Percentiles rank a stretch among this genome's conserved stretches.
These are phyloP conservation scores for Acacia confusa DNA, from an alignment of 306 rosid genomes.

Conservation along the genomic window DNA sequence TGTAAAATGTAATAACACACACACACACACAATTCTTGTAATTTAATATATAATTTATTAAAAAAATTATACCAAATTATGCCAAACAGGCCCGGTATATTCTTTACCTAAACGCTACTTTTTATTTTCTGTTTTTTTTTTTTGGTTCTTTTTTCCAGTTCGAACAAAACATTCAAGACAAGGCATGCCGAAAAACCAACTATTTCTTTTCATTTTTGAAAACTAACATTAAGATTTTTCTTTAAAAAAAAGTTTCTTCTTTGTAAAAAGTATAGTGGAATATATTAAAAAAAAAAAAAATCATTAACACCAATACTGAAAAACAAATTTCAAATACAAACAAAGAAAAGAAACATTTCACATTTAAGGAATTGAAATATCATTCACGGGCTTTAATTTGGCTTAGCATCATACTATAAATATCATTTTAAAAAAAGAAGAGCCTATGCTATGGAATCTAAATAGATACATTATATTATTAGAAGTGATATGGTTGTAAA, in stretches of 20 bases:
- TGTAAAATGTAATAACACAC: too few relatives aligned
- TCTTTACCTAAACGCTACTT: not conserved
- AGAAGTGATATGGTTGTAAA: too few relatives aligned
- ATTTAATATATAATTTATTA: too few relatives aligned
- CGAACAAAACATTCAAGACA: not conserved
- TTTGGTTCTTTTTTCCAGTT: not conserved
- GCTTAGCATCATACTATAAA: not conserved
- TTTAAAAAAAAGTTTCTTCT: too few relatives aligned
- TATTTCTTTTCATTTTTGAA: not conserved
- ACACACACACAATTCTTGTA: too few relatives aligned
- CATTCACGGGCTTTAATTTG: not conserved
- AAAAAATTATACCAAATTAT: too few relatives aligned
- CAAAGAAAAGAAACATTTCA: not conserved
- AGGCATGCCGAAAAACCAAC: not conserved
- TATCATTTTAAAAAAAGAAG: not conserved
- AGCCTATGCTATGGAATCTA: too few relatives aligned
- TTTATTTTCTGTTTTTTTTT: not conserved
- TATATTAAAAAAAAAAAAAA: not conserved
- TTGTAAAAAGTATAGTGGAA: not conserved
- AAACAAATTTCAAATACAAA: not conserved
- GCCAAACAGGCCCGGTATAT: not conserved
- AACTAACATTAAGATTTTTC: not conserved
- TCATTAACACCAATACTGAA: not conserved
- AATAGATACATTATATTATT: too few relatives aligned
- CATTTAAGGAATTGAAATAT: not conserved